These are phyloP conservation scores for Stylosanthes scabra DNA, from an alignment of 331 rosid species.

Conservation along the genomic window DNA sequence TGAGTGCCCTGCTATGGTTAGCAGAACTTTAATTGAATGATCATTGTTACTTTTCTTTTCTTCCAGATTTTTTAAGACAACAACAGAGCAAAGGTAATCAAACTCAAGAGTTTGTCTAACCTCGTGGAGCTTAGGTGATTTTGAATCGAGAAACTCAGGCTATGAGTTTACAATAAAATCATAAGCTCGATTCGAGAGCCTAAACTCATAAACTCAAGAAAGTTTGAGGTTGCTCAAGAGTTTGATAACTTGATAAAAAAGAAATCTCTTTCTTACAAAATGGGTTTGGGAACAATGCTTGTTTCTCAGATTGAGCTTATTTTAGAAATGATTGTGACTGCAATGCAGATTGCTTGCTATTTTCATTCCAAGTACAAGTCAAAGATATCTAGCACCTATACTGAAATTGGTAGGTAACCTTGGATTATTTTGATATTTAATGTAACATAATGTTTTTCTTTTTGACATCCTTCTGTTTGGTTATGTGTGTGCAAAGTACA, in stretches of 20 bases:
- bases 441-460: not conserved
- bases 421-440: slow-evolving; percentile 5
- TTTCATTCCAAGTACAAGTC: slow-evolving; percentile 72
- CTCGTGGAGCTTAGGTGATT: too few species aligned
- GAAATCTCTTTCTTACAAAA: not conserved
- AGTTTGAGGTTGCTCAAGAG: too few species aligned
- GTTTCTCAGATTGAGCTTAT: slow-evolving; percentile 6
- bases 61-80: too few species aligned
- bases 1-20: too few species aligned
- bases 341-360: slow-evolving; percentile 81
- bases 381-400: slow-evolving; percentile 61
- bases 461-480: slow-evolving; percentile 20
- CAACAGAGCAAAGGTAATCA: too few species aligned
- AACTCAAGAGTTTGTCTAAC: too few species aligned
- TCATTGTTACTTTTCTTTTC: too few species aligned
- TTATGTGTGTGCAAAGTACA: not conserved
- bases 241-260: not conserved
- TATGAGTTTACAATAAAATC: too few species aligned
- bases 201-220: too few species aligned
- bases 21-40: too few species aligned
- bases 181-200: too few species aligned
- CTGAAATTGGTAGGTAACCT: slow-evolving; percentile 75
- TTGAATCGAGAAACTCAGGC: too few species aligned
- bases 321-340: slow-evolving; percentile 9
- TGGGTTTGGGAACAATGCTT: not conserved